Percentiles rank a stretch among this genome's conserved stretches.
These are phyloP conservation scores for Rhizophora mangle DNA, from an alignment of 345 rosid species.

Conservation along the genomic window DNA sequence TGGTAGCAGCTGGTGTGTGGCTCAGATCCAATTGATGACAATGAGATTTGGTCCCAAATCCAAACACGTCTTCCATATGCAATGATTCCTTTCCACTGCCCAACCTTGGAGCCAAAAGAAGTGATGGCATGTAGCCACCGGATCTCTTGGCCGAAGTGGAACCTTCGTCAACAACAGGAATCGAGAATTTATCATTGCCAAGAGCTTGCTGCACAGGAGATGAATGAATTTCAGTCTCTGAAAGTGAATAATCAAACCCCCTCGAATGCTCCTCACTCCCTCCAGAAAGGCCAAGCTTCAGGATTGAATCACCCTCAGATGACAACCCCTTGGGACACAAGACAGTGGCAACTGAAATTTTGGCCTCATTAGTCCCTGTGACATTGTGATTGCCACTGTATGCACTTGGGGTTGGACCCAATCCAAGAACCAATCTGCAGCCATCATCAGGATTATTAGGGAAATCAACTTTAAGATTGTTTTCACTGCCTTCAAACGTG, in stretches of 20 bases:
- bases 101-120: slow-evolving; percentile 66
- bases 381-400: slow-evolving; percentile 37
- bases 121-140: slow-evolving; percentile 87
- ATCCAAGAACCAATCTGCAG: slow-evolving; percentile 83
- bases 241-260: slow-evolving; percentile 46
- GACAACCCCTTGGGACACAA: slow-evolving; percentile 35
- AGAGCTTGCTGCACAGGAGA: slow-evolving; percentile 31
- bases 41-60: slow-evolving; percentile 37
- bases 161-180: slow-evolving; percentile 81
- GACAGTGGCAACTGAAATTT: slow-evolving; percentile 30
- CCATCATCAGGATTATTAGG: slow-evolving; percentile 57
- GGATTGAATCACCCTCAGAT: slow-evolving; percentile 49
- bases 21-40: slow-evolving; percentile 39
- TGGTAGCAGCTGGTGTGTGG: slow-evolving; percentile 48
- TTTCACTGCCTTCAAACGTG: slow-evolving; percentile 29
- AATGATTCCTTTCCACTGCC: slow-evolving; percentile 30
- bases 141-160: slow-evolving; percentile 91
- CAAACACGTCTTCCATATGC: slow-evolving; percentile 42
- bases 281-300: slow-evolving; percentile 79
- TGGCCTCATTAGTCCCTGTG: slow-evolving; percentile 35
- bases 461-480: slow-evolving; percentile 44
- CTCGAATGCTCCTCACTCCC: slow-evolving; percentile 42
- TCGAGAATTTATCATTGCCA: slow-evolving; percentile 28
- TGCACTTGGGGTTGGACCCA: slow-evolving; percentile 78
- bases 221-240: slow-evolving; percentile 32